Evolutionary conservation across 1,139 yeast species (phyloP), one percentile per base, ranked within the genome.

Genomic region (Scheffersomyces stambukii): DNA sequence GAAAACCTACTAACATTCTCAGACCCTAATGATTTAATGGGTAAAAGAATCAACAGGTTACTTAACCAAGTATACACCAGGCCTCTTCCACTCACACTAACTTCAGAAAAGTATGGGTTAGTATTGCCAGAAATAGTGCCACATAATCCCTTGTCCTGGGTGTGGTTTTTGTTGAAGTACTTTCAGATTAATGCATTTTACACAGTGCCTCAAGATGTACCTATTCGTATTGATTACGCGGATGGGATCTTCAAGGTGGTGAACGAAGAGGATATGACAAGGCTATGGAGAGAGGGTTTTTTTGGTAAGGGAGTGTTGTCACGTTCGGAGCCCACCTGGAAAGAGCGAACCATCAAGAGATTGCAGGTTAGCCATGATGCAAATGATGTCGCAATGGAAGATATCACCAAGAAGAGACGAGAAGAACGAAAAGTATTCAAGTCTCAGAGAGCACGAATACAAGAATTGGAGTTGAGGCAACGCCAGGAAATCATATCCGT

Each of bases 321-420:
- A 19, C 65, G 99, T 41, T 82, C 95, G 35, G 96, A 91, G 46
- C 96, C 98, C 0, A 77, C 95, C 0, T 91, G 97, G 97, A 57
- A 53, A 25, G 64, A 64, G 9, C 69, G 97, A 31, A 77, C 85
- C 1, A 43, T 41, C 10, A 60, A 69, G 17, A 60, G 82, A 28
- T 43, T 59, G 26, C n/a, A n/a, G n/a, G n/a, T n/a, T n/a, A n/a
- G n/a, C n/a, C n/a, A n/a, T n/a, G 64, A 81, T 29, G 55, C 66
- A 21, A 40, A 32, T 8, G 39, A 12, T 21, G 38, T 57, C 13
- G 67, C 77, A 8, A 64, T 80, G 31, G 98, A 91, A 56, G 95
- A 84, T 41, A 57, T 88, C 17, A 89, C 96, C 1, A 70, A 70
- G 27, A 60, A 66, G 15, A 66, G 99, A 46, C 66, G 99, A 36